phyloP scores from a whole-genome alignment of 2,329 filamentous ascomycete species.

The Fusarium virguliforme region DNA sequence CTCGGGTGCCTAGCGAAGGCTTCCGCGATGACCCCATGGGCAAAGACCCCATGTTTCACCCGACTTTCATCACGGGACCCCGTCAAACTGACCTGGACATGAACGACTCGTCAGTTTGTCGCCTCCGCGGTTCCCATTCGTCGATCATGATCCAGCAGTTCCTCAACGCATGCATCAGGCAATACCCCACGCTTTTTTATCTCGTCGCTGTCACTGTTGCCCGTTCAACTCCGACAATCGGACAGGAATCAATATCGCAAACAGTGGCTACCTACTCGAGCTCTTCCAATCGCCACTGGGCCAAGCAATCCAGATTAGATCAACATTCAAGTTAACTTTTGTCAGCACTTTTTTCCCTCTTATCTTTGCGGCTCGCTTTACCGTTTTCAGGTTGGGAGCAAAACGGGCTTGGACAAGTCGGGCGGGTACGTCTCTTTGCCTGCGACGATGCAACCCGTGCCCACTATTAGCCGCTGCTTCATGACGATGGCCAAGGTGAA shows the following conservation, averaged over 20 bases:
- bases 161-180: not conserved
- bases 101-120: conserved; percentile 30
- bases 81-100: conserved; percentile 26
- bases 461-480: conserved; percentile 46
- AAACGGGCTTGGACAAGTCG: not conserved
- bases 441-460: conserved; percentile 17
- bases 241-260: not conserved
- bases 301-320: conserved; percentile 7
- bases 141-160: conserved; percentile 8
- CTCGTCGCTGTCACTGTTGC: not conserved
- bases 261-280: not conserved
- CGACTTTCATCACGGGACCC: conserved; percentile 35
- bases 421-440: conserved; percentile 8
- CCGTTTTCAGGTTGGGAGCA: conserved; percentile 35
- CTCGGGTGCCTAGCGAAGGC: conserved; percentile 39
- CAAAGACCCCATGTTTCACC: conserved; percentile 35
- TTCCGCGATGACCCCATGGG: conserved; percentile 21
- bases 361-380: conserved; percentile 10
- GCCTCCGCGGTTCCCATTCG: conserved; percentile 28
- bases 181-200: conserved; percentile 7
- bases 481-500: conserved; percentile 41
- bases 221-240: not conserved
- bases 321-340: not conserved
- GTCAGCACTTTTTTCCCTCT: conserved; percentile 12
- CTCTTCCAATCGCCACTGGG: not conserved